Conservation (phyloP, 116 monocot species). For the Trichopus zeylanicus region DNA sequence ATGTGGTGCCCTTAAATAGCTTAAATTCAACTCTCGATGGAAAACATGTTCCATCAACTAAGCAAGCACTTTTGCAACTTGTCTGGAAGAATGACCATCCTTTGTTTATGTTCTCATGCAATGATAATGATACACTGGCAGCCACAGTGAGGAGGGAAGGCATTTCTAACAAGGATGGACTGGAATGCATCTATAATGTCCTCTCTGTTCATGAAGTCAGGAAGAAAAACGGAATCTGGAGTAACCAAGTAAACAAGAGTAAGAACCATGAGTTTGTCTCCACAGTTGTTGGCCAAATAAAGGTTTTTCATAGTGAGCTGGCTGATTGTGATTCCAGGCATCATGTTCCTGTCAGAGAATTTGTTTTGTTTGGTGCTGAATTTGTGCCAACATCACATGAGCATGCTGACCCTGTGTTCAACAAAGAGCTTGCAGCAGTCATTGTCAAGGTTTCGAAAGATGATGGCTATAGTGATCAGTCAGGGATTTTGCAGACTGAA, state of each 20-base stretch:
- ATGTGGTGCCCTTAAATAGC: not conserved
- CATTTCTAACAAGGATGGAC: conserved; percentile 14
- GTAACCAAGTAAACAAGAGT: conserved; percentile 26
- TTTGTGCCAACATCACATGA: too few species aligned
- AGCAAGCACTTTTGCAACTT: conserved; percentile 71
- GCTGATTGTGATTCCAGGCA: conserved; percentile 7
- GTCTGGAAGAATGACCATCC: conserved; percentile 74
- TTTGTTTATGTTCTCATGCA: conserved; percentile 70
- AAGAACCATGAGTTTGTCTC: conserved; percentile 36
- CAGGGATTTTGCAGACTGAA: too few species aligned
- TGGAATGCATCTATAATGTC: conserved; percentile 39
- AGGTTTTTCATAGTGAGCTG: conserved; percentile 23
- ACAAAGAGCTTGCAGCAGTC: too few species aligned
- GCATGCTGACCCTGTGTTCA: too few species aligned
- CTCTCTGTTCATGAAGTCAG: conserved; percentile 41
- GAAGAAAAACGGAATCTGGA: conserved; percentile 48
- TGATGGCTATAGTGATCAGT: too few species aligned
- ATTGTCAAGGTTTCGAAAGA: too few species aligned
- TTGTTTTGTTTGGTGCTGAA: too few species aligned
- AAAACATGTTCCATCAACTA: conserved; percentile 21
- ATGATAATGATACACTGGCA: conserved; percentile 63
- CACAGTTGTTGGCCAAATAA: conserved; percentile 34
- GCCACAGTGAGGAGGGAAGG: conserved; percentile 48
- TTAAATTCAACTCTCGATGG: conserved; percentile 13
- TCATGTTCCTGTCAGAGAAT: too few species aligned